Percentiles rank a stretch among this genome's conserved stretches.
These are phyloP conservation scores for Micractinium sp. DNA, from an alignment of 139 green algal species.

Conservation along the genomic window DNA sequence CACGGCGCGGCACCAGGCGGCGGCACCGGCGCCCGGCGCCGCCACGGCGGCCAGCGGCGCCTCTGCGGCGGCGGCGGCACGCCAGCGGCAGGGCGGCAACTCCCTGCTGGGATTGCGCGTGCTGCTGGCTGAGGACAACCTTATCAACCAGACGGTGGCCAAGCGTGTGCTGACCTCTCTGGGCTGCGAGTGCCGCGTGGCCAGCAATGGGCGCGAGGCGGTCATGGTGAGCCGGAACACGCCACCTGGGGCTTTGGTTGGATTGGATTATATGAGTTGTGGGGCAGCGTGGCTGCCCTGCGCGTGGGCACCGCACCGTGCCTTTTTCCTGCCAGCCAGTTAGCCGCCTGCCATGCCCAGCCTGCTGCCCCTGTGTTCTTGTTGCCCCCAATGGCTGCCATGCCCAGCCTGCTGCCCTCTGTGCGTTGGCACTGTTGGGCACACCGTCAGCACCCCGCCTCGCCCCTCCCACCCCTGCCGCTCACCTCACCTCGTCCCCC, in stretches of 20 bases:
- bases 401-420: not conserved
- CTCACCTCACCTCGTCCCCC: not conserved
- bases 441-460: not conserved
- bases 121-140: constrained; percentile 89
- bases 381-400: not conserved
- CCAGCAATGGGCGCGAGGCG: constrained; percentile 68
- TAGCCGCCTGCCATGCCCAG: not conserved
- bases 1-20: not conserved
- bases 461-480: too few relatives aligned
- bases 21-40: not conserved
- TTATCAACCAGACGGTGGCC: constrained; percentile 89
- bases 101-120: constrained; percentile 54
- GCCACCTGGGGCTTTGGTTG: too few relatives aligned
- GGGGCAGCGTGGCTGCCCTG: not conserved
- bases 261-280: too few relatives aligned
- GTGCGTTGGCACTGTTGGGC: too few relatives aligned
- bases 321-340: too few relatives aligned
- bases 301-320: not conserved
- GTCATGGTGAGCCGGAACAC: constrained; percentile 33
- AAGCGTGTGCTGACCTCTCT: constrained; percentile 77
- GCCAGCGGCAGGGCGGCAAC: not conserved
- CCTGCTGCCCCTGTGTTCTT: not conserved
- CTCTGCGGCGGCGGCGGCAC: not conserved
- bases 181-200: constrained; percentile 59
- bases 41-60: not conserved